A percentile compares a stretch with the other conserved stretches of the same genome.
Conservation (phyloP, 2,329 filamentous ascomycete species). For the Colletotrichum simmondsii region DNA sequence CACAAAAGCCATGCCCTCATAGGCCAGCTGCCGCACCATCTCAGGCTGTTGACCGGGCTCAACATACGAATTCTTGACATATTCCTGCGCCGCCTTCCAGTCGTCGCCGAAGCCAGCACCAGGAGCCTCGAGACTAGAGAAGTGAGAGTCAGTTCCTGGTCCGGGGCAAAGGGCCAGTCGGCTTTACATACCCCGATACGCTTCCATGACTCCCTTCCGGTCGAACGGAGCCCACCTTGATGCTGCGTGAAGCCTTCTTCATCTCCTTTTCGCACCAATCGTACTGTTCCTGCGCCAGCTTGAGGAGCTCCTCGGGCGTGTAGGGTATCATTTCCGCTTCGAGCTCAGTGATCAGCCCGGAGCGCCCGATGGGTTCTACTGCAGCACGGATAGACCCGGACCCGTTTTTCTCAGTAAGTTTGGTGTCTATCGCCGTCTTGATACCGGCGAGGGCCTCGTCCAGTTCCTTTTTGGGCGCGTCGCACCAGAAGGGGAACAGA, state of each 20-base stretch:
- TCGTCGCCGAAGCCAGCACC: constrained; percentile 47
- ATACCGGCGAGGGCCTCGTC: constrained; percentile 48
- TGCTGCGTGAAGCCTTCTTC: constrained; percentile 57
- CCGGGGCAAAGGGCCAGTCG: not conserved
- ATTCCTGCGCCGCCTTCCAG: constrained; percentile 65
- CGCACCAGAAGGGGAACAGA: constrained; percentile 66
- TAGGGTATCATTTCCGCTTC: constrained; percentile 69
- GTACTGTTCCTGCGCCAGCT: constrained; percentile 62
- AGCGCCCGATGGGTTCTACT: constrained; percentile 65
- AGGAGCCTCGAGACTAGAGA: not conserved
- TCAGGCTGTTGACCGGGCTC: constrained; percentile 63
- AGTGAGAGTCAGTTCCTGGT: not conserved
- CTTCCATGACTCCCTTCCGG: not conserved
- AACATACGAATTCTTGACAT: constrained; percentile 66
- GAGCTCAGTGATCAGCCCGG: constrained; percentile 62
- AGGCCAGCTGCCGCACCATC: constrained; percentile 61
- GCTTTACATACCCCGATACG: constrained; percentile 10
- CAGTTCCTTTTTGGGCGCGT: constrained; percentile 54
- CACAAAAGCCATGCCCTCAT: constrained; percentile 64
- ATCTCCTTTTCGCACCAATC: constrained; percentile 67
- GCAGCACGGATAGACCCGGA: constrained; percentile 39
- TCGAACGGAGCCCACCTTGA: constrained; percentile 39
- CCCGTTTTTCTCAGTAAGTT: constrained; percentile 41
- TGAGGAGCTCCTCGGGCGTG: constrained; percentile 65
- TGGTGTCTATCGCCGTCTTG: constrained; percentile 49